Conservation (phyloP, 1,284 basidiomycete species). For the Paramarasmius palmivorus region DNA sequence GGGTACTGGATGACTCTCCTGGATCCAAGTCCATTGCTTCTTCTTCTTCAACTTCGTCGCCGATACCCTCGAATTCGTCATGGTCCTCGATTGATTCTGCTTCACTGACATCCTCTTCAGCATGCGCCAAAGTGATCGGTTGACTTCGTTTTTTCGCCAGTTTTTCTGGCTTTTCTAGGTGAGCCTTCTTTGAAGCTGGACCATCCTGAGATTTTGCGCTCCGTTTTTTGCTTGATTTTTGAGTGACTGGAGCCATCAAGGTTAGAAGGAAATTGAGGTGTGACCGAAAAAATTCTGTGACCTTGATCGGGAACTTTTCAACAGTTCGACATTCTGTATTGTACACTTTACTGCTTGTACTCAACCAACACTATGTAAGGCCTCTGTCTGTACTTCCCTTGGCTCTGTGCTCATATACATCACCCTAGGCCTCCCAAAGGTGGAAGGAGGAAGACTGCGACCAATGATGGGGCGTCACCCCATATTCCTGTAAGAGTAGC, state of each 20-base stretch:
- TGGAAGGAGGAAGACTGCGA: slow-evolving; percentile 36
- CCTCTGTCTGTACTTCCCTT: neutral
- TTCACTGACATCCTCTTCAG: slow-evolving; percentile 27
- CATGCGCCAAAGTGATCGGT: slow-evolving; percentile 46
- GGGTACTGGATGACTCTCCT: slow-evolving; percentile 13
- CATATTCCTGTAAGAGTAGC: slow-evolving; percentile 35
- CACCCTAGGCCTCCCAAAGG: slow-evolving; percentile 49
- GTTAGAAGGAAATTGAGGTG: neutral
- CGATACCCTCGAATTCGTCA: slow-evolving; percentile 4
- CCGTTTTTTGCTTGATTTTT: slow-evolving; percentile 49
- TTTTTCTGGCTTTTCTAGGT: slow-evolving; percentile 33
- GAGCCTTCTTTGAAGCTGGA: slow-evolving; percentile 53
- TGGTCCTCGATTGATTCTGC: slow-evolving; percentile 10
- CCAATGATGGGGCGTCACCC: slow-evolving; percentile 42
- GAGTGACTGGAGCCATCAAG: slow-evolving; percentile 25
- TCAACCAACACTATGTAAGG: neutral
- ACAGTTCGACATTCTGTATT: no score
- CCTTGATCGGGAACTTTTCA: no score
- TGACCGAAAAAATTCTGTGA: neutral
- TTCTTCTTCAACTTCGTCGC: slow-evolving; percentile 22
- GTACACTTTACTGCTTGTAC: no score
- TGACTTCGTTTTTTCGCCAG: slow-evolving; percentile 47
- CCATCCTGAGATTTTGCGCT: slow-evolving; percentile 44
- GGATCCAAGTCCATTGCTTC: slow-evolving; percentile 8
- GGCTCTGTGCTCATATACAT: no score